Conservation (phyloP, 352 stramenopile species). For the Phytopythium aichiense region DNA sequence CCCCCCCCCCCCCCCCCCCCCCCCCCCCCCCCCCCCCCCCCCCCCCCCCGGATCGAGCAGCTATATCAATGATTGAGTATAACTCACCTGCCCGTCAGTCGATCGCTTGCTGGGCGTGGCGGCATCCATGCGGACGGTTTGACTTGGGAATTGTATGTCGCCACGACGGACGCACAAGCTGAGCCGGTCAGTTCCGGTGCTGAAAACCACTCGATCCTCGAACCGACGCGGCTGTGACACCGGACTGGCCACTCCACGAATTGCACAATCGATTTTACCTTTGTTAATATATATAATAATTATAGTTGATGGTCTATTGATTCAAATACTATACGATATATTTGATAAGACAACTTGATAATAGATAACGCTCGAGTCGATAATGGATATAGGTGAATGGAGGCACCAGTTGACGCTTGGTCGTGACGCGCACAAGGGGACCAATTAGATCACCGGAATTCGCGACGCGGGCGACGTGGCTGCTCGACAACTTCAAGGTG, state of each 20-base stretch:
- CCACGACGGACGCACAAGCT: neutral
- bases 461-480: conserved; percentile 21
- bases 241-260: neutral
- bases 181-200: conserved; percentile 5
- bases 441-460: conserved; percentile 16
- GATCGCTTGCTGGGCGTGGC: neutral
- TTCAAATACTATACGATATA: too few relatives aligned
- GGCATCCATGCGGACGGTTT: neutral
- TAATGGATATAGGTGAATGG: neutral
- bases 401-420: neutral
- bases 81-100: neutral
- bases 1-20: too few relatives aligned
- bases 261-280: conserved; percentile 5
- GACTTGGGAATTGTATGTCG: conserved; percentile 2
- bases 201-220: neutral
- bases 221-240: neutral
- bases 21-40: too few relatives aligned
- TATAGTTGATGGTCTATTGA: too few relatives aligned
- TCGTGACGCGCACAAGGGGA: conserved; percentile 17
- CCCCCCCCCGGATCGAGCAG: too few relatives aligned
- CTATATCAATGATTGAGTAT: conserved; percentile 1
- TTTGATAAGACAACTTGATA: neutral
- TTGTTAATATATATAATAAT: neutral
- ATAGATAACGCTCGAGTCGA: too few relatives aligned
- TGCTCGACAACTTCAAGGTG: conserved; percentile 1